Evolutionary conservation across 495 filamentous ascomycete species (phyloP).

Genomic region (Penicillium chermesinum): DNA sequence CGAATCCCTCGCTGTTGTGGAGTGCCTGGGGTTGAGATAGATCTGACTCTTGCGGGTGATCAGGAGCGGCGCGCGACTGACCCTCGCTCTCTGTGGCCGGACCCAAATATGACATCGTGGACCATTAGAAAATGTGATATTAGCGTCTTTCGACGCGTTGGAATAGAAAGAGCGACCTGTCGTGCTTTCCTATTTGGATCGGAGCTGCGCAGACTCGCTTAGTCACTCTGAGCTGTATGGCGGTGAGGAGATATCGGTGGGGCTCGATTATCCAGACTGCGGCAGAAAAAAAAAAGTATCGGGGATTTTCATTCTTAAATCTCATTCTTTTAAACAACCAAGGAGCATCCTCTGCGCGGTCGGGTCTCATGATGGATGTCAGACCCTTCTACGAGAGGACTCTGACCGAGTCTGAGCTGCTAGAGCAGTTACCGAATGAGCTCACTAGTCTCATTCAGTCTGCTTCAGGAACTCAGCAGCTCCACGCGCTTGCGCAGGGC

Average conservation of each 20-base stretch:
- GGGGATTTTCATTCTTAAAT: slow-evolving; percentile 21
- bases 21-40: slow-evolving; percentile 9
- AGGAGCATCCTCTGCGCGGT: slow-evolving; percentile 27
- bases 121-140: slow-evolving; percentile 16
- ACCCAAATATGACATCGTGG: slow-evolving; percentile 24
- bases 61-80: slow-evolving; percentile 7
- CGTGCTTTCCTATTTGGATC: neutral
- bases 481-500: slow-evolving; percentile 61
- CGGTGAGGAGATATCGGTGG: slow-evolving; percentile 31
- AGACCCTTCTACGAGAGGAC: slow-evolving; percentile 42
- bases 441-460: slow-evolving; percentile 58
- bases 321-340: slow-evolving; percentile 17
- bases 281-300: slow-evolving; percentile 39
- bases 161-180: neutral
- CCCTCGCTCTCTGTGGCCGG: slow-evolving; percentile 16
- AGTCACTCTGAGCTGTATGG: slow-evolving; percentile 15
- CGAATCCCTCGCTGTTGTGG: slow-evolving; percentile 38
- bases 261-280: slow-evolving; percentile 31
- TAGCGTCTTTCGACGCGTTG: slow-evolving; percentile 15
- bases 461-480: slow-evolving; percentile 57
- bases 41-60: slow-evolving; percentile 11
- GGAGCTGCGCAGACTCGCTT: slow-evolving; percentile 18
- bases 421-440: slow-evolving; percentile 58
- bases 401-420: slow-evolving; percentile 41
- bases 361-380: slow-evolving; percentile 38